Conservation (phyloP, 2,329 filamentous ascomycete genomes). For the Ceratocystis huliohia region DNA sequence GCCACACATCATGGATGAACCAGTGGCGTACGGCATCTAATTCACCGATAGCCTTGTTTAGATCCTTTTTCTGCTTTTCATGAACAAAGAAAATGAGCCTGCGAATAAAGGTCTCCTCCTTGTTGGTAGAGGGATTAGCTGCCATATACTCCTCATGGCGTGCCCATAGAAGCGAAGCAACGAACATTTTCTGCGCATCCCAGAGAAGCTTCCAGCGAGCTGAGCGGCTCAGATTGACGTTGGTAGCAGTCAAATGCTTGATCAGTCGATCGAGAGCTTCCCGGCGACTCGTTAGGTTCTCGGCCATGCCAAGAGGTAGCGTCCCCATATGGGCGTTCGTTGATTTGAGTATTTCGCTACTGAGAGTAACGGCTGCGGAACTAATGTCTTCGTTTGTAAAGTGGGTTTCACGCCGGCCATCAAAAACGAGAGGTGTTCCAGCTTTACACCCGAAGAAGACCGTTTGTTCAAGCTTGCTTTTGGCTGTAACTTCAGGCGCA, state of each 20-base stretch:
- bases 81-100: slow-evolving; percentile 64
- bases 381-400: slow-evolving; percentile 62
- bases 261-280: slow-evolving; percentile 65
- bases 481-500: slow-evolving; percentile 58
- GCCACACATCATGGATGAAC: slow-evolving; percentile 65
- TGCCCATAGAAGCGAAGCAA: slow-evolving; percentile 68
- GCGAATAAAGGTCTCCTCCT: slow-evolving; percentile 32
- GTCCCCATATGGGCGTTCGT: slow-evolving; percentile 61
- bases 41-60: slow-evolving; percentile 52
- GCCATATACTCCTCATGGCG: slow-evolving; percentile 59
- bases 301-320: slow-evolving; percentile 62
- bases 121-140: slow-evolving; percentile 44
- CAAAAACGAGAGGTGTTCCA: slow-evolving; percentile 80
- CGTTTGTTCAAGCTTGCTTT: slow-evolving; percentile 84
- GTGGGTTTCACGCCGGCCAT: slow-evolving; percentile 49
- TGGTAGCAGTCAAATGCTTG: slow-evolving; percentile 53
- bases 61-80: slow-evolving; percentile 59
- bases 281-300: slow-evolving; percentile 62
- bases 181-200: slow-evolving; percentile 80
- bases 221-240: slow-evolving; percentile 50
- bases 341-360: slow-evolving; percentile 68
- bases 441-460: slow-evolving; percentile 79
- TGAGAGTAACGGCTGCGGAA: slow-evolving; percentile 63
- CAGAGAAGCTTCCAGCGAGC: slow-evolving; percentile 73
- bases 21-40: slow-evolving; percentile 72